A percentile compares a stretch with the other conserved stretches of the same genome.
Evolutionary conservation across 2,329 filamentous ascomycete genomes (phyloP).

Genomic region (Fusarium udum): DNA sequence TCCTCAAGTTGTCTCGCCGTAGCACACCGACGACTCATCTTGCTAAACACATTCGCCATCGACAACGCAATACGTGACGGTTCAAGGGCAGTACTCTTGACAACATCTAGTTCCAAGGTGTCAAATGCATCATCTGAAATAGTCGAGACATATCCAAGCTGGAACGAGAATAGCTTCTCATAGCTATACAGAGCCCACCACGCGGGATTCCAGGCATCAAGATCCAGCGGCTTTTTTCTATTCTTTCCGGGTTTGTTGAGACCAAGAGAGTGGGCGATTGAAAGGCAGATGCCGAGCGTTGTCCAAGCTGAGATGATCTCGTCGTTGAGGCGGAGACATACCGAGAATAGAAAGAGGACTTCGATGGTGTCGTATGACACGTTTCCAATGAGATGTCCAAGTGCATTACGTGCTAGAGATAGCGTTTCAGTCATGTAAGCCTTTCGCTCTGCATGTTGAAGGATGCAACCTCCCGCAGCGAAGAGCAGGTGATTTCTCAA

Average conservation of each 20-base stretch:
- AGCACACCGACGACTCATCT: neutral
- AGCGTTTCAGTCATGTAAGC: neutral
- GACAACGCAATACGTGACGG: neutral
- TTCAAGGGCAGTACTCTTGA: fast-evolving
- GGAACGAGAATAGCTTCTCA: neutral
- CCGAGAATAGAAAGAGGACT: neutral
- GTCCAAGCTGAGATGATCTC: slow-evolving; percentile 10
- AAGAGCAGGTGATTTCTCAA: neutral
- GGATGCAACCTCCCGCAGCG: neutral
- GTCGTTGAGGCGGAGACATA: slow-evolving; percentile 3
- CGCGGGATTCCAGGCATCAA: neutral
- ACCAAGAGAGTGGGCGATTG: neutral
- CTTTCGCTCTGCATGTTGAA: neutral
- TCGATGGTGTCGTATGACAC: neutral
- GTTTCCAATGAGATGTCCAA: neutral
- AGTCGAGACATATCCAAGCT: neutral
- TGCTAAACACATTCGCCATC: neutral
- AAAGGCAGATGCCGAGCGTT: neutral
- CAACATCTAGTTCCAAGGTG: neutral
- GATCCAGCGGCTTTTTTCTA: fast-evolving
- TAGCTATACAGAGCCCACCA: slow-evolving; percentile 15
- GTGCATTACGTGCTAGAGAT: fast-evolving
- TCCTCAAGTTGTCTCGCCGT: slow-evolving; percentile 6
- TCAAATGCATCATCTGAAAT: neutral
- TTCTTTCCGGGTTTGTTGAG: fast-evolving